A percentile compares a stretch with the other conserved stretches of the same genome.
phyloP scores from a whole-genome alignment of 768 basidiomycete genomes.

The Hygrocybe punicea region DNA sequence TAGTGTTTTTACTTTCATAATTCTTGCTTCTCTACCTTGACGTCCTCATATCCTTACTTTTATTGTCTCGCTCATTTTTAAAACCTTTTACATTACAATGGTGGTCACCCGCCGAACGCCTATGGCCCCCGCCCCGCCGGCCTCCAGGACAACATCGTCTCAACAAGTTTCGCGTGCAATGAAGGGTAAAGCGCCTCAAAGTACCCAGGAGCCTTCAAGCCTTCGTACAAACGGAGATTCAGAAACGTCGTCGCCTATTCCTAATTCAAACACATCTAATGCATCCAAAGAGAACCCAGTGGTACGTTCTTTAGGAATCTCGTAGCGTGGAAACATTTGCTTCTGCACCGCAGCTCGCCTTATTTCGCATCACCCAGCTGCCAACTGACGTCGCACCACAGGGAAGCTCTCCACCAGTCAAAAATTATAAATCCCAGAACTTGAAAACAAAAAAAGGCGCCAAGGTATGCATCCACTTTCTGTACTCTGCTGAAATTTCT shows the following conservation, averaged over 20 bases:
- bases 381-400: too few species aligned
- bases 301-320: too few species aligned
- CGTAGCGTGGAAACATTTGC: too few species aligned
- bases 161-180: conserved; percentile 39
- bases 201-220: conserved; percentile 1
- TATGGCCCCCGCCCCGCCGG: conserved; percentile 44
- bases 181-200: conserved; percentile 26
- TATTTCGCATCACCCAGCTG: too few species aligned
- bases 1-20: too few species aligned
- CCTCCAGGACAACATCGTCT: conserved; percentile 51
- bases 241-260: not conserved
- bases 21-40: not conserved
- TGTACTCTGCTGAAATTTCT: too few species aligned
- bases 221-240: not conserved
- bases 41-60: not conserved
- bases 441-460: too few species aligned
- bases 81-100: conserved; percentile 35
- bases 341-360: too few species aligned
- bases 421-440: too few species aligned
- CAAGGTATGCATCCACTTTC: too few species aligned
- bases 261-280: not conserved
- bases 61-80: not conserved
- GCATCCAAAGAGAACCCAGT: too few species aligned
- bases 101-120: conserved; percentile 65
- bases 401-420: too few species aligned